Base-by-base conservation (phyloP, 495 filamentous ascomycete genomes). In the Rhizodiscina lignyota region DNA sequence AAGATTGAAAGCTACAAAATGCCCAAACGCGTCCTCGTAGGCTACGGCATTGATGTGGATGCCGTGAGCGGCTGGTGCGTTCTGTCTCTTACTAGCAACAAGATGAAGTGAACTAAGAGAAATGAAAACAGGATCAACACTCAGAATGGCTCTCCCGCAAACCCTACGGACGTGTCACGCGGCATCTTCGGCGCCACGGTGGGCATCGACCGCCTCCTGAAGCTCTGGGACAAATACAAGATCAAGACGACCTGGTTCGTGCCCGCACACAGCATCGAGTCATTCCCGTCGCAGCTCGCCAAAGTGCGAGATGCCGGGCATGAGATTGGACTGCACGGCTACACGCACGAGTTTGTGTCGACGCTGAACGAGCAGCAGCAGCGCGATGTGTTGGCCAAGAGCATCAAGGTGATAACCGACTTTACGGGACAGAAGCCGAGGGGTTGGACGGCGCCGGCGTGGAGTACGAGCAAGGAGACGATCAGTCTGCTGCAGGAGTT, bases 381-480 rank as follows among this genome's bases (percentile, higher is more conserved):
- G 36, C 31, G 49, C 18, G 54, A 53, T 35, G 49, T 63, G n/a
- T 40, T 63, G 16, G 39, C 32, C 0, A 52, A 53, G 30, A 48
- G 39, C n/a, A 52, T 58, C 27, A 37, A 55, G 3, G 45, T 56
- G 0, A 19, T 60, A 20, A 56, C 48, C 1, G 34, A 42, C 2
- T 52, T 58, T 32, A 49, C 44, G 2, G 52, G 50, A 0, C 53
- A 56, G 37, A 40, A 36, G 24, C 60, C 59, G 0, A 39, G 40
- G 15, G 60, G 60, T 6, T 58, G 49, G 36, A 54, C 48, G 5
- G 71, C 71, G 12, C 70, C 70, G 0, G 62, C 61, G 49, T 84
- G 77, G 78, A 70, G 77, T 40, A 74, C 72, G 3, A 68, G 60
- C 41, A 61, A 67, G 32, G 78, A 83, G 47, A 71, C 73, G 31